These are phyloP conservation scores for Teratosphaeria zuluensis DNA, from an alignment of 2,329 filamentous ascomycete genomes.

Conservation along the genomic window DNA sequence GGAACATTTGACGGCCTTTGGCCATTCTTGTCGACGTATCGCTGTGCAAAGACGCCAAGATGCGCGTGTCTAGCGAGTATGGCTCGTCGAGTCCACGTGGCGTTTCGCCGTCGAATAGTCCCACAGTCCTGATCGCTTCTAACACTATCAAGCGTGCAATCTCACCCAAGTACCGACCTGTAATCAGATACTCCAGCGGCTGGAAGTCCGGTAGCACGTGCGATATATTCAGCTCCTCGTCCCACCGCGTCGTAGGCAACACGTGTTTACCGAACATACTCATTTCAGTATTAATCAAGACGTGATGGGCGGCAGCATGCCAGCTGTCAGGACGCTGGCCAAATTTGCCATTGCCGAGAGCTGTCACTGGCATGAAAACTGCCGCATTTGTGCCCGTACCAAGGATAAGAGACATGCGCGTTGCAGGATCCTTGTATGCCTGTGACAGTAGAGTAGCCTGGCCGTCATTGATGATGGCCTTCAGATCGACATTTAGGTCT, in stretches of 20 bases:
- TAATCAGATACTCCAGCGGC: constrained; percentile 55
- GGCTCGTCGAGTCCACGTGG: constrained; percentile 45
- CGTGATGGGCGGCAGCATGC: constrained; percentile 48
- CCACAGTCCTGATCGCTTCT: constrained; percentile 47
- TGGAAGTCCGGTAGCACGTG: constrained; percentile 54
- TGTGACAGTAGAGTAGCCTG: constrained; percentile 52
- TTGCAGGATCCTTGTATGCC: constrained; percentile 51
- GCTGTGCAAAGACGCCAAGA: constrained; percentile 48
- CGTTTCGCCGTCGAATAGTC: constrained; percentile 48
- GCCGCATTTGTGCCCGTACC: constrained; percentile 57
- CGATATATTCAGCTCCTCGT: constrained; percentile 47
- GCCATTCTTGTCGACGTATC: constrained; percentile 30
- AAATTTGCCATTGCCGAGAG: constrained; percentile 47
- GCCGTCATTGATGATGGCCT: constrained; percentile 56
- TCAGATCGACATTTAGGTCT: constrained; percentile 48
- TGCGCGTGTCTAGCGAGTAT: constrained; percentile 51
- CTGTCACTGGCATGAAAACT: constrained; percentile 48
- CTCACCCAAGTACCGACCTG: constrained; percentile 55
- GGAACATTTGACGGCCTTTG: constrained; percentile 37
- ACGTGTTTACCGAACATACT: constrained; percentile 56
- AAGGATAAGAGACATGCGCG: constrained; percentile 54
- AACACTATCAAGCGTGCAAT: constrained; percentile 52
- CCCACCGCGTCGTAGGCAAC: constrained; percentile 51
- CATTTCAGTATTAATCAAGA: constrained; percentile 56
- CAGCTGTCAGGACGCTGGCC: constrained; percentile 44